phyloP scores from a whole-genome alignment of 768 basidiomycete species.

The Lentinula aciculospora region DNA sequence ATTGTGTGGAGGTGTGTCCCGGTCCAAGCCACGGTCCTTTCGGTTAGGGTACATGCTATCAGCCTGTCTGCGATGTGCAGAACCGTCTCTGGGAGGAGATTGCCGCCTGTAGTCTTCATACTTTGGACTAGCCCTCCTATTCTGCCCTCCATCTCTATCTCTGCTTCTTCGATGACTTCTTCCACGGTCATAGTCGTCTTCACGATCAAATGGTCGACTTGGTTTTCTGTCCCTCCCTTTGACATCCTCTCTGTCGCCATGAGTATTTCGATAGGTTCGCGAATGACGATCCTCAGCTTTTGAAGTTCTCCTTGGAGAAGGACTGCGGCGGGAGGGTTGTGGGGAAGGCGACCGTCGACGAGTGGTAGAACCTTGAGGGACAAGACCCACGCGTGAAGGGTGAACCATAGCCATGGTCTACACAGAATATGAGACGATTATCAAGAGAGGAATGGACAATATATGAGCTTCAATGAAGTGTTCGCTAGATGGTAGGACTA shows the following conservation, averaged over 20 bases:
- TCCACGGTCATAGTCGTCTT: slow-evolving; percentile 14
- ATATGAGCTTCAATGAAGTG: too few species aligned
- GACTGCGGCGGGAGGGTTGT: slow-evolving; percentile 22
- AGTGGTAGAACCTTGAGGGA: slow-evolving; percentile 36
- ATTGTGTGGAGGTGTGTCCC: slow-evolving; percentile 21
- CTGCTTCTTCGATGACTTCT: slow-evolving; percentile 17
- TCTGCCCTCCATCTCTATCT: slow-evolving; percentile 17
- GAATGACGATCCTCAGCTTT: slow-evolving; percentile 5
- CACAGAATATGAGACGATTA: too few species aligned
- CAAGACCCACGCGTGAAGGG: slow-evolving; percentile 64
- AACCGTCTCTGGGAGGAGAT: slow-evolving; percentile 26
- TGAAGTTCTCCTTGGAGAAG: slow-evolving; percentile 26
- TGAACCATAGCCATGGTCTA: slow-evolving; percentile 65
- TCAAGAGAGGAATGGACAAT: too few species aligned
- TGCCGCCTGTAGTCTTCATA: slow-evolving; percentile 55
- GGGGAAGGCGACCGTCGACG: slow-evolving; percentile 42
- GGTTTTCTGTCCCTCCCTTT: slow-evolving; percentile 19
- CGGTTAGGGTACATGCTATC: slow-evolving; percentile 55
- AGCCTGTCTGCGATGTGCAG: slow-evolving; percentile 39
- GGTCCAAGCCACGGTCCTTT: slow-evolving; percentile 14
- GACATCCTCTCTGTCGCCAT: slow-evolving; percentile 20
- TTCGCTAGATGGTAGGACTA: too few species aligned
- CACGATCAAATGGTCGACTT: slow-evolving; percentile 14
- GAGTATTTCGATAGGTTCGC: neutral
- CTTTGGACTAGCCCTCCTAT: slow-evolving; percentile 46